Evolutionary conservation across 805 yeast genomes (phyloP).

Genomic region (Jamesozyma spencerorum): DNA sequence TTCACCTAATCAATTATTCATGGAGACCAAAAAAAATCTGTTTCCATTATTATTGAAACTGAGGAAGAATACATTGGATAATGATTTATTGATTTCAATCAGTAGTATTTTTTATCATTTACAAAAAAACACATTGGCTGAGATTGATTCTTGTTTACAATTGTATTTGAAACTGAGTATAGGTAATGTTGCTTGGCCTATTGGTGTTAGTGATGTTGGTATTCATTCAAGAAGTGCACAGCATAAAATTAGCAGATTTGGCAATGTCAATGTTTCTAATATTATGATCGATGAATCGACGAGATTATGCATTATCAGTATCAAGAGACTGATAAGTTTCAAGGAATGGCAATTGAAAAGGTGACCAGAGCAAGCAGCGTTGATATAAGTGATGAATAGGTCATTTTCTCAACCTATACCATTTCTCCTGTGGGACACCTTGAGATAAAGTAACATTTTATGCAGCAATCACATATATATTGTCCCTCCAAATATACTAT

Average conservation of each 20-base stretch:
- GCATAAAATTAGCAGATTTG: conserved; percentile 37
- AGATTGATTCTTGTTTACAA: conserved; percentile 35
- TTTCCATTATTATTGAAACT: conserved; percentile 47
- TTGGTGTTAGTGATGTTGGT: conserved; percentile 71
- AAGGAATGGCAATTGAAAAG: conserved; percentile 11
- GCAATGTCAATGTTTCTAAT: conserved; percentile 43
- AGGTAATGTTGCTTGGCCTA: conserved; percentile 90
- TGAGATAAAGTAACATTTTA: no score
- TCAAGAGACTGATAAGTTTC: conserved; percentile 65
- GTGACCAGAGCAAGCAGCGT: no score
- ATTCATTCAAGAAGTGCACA: conserved; percentile 68
- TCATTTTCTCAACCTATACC: no score
- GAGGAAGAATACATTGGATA: conserved; percentile 33
- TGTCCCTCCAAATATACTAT: no score
- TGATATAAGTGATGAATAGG: no score
- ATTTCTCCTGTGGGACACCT: no score
- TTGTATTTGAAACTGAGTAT: conserved; percentile 67
- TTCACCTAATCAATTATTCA: conserved; percentile 20
- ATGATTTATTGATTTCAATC: conserved; percentile 42
- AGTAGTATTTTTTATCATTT: conserved; percentile 50
- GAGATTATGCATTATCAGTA: conserved; percentile 63
- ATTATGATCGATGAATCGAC: conserved; percentile 73
- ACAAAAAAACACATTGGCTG: conserved; percentile 35
- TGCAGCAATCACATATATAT: no score
- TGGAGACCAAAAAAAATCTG: conserved; percentile 41